Conservation (phyloP, 805 yeast species). For the Ogataea philodendri region DNA sequence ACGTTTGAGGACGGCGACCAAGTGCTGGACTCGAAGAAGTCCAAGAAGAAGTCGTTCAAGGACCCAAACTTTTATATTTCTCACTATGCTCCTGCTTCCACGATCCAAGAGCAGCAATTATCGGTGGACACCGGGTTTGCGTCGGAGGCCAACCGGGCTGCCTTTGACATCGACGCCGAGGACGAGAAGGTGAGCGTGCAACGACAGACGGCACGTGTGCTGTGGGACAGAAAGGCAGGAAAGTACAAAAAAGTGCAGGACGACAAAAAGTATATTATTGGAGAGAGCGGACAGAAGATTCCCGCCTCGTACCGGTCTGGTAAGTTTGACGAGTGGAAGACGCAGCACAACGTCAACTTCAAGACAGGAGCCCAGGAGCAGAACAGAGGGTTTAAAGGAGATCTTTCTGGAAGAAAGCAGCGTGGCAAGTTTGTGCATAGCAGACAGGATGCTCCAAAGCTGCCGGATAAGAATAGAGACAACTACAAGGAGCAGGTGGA, state of each 20-base stretch:
- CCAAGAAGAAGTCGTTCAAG: constrained; percentile 51
- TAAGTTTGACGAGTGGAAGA: constrained; percentile 88
- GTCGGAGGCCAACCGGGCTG: constrained; percentile 78
- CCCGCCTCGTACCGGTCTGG: constrained; percentile 94
- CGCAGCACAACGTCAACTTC: constrained; percentile 54
- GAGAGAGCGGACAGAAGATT: constrained; percentile 89
- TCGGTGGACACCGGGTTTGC: constrained; percentile 62
- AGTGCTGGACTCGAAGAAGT: constrained; percentile 29
- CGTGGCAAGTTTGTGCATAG: constrained; percentile 69
- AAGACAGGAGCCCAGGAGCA: constrained; percentile 55
- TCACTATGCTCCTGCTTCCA: constrained; percentile 82
- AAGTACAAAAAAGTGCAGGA: constrained; percentile 81
- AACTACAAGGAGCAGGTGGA: constrained; percentile 80
- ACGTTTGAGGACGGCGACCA: constrained; percentile 55
- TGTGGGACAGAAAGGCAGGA: constrained; percentile 93
- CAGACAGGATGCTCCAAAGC: constrained; percentile 72
- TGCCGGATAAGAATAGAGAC: constrained; percentile 89
- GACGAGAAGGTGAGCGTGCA: constrained; percentile 64
- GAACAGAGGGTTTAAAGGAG: constrained; percentile 36
- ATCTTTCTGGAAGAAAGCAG: constrained; percentile 32
- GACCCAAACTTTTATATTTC: constrained; percentile 82
- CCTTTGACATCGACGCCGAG: constrained; percentile 78
- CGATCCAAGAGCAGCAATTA: constrained; percentile 79
- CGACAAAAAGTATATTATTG: constrained; percentile 84
- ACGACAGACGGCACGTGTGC: constrained; percentile 64